Evolutionary conservation across 345 rosid species (phyloP), one percentile per base, ranked within the genome.

Genomic region (Aquilaria sinensis): DNA sequence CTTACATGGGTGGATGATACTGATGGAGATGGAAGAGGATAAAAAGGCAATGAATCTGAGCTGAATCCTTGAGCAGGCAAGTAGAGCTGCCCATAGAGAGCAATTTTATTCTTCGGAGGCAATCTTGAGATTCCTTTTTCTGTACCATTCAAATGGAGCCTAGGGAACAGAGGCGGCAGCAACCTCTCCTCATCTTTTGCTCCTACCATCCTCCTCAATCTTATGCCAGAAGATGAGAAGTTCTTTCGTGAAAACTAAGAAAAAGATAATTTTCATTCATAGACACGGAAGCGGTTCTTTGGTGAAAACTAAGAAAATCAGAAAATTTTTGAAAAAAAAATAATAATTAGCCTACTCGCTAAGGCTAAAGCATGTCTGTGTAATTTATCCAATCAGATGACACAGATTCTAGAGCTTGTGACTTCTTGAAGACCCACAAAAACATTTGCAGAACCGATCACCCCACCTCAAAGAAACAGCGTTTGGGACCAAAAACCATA

Each of bases 51-150:
- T 56, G 81, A 66, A 65, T 69, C 78, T 30, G 76, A 53, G 60
- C 64, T 56, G 16, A 65, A 66, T 71, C 81, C 74, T 43, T 78
- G 85, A 50, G 84, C 76, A 65, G 96, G 91, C 23, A 85, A 54
- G 63, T 84, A 78, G 41, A 88, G 72, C 61, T 83, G 89, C 51
- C 85, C 91, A 67, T 85, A 85, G 50, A 83, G 81, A 69, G 96
- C 91, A 90, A 88, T 85, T 70, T 88, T 83, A 72, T 85, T 88
- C 71, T 89, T 78, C 37, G 91, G 89, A 70, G 96, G 89, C 33
- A 85, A 84, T 63, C 84, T 85, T 51, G 83, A 81, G 31, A 89
- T 85, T 51, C 84, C 86, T 77, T 74, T 81, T 57, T 81, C 87
- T 62, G 80, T 64, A 66, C 85, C 91, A 53, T 81, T 81, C 65